Evolutionary conservation across 768 basidiomycete genomes (phyloP), one percentile per base, ranked within the genome.

Genomic region (Amanita molliuscula): DNA sequence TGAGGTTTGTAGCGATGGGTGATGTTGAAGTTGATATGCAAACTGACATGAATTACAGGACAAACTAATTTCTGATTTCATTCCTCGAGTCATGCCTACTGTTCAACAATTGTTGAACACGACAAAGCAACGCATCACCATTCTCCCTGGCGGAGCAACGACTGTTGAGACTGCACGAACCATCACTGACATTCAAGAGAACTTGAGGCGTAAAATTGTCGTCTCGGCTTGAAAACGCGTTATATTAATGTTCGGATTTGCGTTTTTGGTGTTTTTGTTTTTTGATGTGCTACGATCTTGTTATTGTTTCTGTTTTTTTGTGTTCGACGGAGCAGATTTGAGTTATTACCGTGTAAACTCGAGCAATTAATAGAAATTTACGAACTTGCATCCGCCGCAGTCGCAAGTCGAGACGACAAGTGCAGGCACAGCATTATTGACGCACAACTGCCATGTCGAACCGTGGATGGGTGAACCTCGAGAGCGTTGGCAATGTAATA

Each of bases 401-500:
- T 25, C 37, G 15, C 9, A 34, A 13, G 46, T 11, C 9, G 2
- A 29, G 15, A 15, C 34, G 45, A 41, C 8, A 56, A 63, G 67
- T 68, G 65, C 64, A 62, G 66, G 67, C 61, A 65, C 66, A 64
- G 63, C 47, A 53, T 48, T 49, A 34, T 44, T 45, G 40, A 45
- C 49, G 42, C 25, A 10, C 44, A 46, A 33, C 44, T 20, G 20
- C 21, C 38, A 79, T 78, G 71, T 68, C 77, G 44, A 74, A 71
- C 57, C 86, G 82, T 69, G 88, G 88, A 58, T 92, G 88, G 88
- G 77, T 90, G 63, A 91, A 92, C 61, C 79, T 92, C 59, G 88
- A 90, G 58, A 59, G 82, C 3, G 84, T 77, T 13, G 71, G 69
- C 8, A 71, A 69, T 47, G 64, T 73, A 44, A 75, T 88, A 33